These are phyloP conservation scores for Anaeromyces robustus DNA, from an alignment of 192 early-diverging fungal genomes.

Conservation along the genomic window DNA sequence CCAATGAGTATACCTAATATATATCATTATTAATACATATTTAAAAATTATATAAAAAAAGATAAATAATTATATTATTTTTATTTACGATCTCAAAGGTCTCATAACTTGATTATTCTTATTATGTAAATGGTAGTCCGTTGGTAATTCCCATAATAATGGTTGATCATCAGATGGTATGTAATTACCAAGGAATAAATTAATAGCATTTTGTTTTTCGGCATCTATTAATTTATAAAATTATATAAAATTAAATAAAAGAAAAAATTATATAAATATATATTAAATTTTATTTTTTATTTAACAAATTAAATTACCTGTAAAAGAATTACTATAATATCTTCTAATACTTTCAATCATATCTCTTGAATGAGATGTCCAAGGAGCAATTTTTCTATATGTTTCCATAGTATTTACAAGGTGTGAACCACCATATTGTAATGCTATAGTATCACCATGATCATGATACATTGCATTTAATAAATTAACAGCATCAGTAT, in stretches of 20 bases:
- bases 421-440: conserved; percentile 90
- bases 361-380: conserved; percentile 88
- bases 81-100: background rate
- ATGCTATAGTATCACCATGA: conserved; percentile 89
- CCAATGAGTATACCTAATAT: conserved; percentile 45
- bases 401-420: conserved; percentile 97
- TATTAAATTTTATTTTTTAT: too few species aligned
- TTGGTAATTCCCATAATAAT: conserved; percentile 59
- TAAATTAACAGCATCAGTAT: conserved; percentile 82
- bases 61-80: too few species aligned
- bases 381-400: conserved; percentile 83
- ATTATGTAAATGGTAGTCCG: conserved; percentile 58
- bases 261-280: too few species aligned
- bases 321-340: conserved; percentile 88
- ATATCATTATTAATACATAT: background rate
- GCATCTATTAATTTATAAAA: conserved; percentile 36
- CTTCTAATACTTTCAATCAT: conserved; percentile 86
- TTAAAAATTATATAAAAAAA: too few species aligned
- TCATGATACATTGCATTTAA: conserved; percentile 96
- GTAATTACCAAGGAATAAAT: conserved; percentile 72
- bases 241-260: background rate
- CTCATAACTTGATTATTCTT: background rate
- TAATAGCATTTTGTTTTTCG: conserved; percentile 94
- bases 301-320: conserved; percentile 46
- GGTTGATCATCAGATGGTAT: conserved; percentile 13